These are phyloP conservation scores for Apiotrichum gracile DNA, from an alignment of 1,284 basidiomycete genomes.

Conservation along the genomic window DNA sequence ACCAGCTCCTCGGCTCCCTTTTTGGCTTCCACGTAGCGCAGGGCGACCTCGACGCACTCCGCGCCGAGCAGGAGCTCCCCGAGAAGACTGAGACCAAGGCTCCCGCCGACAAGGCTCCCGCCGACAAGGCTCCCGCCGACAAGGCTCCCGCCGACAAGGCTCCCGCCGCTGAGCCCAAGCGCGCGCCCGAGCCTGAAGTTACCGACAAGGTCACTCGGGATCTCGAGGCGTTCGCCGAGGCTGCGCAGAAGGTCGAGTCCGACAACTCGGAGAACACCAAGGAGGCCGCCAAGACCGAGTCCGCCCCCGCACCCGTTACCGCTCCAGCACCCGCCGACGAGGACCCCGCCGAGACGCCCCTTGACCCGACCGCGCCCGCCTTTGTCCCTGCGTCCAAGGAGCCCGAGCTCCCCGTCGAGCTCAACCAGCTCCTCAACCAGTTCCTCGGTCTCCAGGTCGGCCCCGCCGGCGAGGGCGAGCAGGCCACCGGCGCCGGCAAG, in stretches of 20 bases:
- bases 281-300: not conserved
- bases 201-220: not conserved
- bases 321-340: not conserved
- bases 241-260: not conserved
- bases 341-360: not conserved
- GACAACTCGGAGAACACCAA: not conserved
- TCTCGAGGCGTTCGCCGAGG: not conserved
- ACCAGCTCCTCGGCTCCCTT: constrained; percentile 30
- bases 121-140: not conserved
- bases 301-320: too few species aligned
- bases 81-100: not conserved
- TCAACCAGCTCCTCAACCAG: constrained; percentile 38
- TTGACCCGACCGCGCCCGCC: not conserved
- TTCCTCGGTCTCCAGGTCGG: constrained; percentile 39
- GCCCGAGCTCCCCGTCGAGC: constrained; percentile 24
- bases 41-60: constrained; percentile 1
- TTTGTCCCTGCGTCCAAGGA: not conserved
- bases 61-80: constrained; percentile 1
- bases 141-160: not conserved
- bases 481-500: constrained; percentile 10
- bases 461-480: constrained; percentile 19
- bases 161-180: not conserved
- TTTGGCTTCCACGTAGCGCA: constrained; percentile 36
- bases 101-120: not conserved
- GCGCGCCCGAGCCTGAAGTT: not conserved